phyloP scores from a whole-genome alignment of 257 asterid genomes.

The Salvia rosmarinus region DNA sequence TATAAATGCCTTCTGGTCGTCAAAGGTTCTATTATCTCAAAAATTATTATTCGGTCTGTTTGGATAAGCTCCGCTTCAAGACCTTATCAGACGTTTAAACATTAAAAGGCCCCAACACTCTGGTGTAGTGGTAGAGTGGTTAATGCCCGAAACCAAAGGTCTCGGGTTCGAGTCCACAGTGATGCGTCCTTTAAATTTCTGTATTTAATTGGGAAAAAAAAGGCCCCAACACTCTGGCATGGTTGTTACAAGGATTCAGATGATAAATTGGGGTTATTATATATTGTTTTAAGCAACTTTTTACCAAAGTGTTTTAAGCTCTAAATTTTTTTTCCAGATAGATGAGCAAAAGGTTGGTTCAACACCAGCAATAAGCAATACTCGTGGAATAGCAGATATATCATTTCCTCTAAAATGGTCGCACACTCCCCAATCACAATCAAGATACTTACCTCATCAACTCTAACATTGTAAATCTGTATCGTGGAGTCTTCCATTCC shows the following conservation, averaged over 20 bases:
- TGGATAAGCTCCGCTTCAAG: neutral
- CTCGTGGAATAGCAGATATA: constrained; percentile 6
- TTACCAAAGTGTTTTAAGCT: neutral
- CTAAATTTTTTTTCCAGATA: neutral
- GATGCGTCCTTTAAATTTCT: too few relatives aligned
- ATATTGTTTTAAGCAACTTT: neutral
- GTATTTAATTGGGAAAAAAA: too few relatives aligned
- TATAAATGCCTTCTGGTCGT: neutral
- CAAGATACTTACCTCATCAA: constrained; percentile 74
- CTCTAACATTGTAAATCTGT: constrained; percentile 91
- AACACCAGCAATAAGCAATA: neutral
- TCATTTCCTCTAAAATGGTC: neutral
- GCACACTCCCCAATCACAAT: constrained; percentile 1
- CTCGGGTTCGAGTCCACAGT: too few relatives aligned
- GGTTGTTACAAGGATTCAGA: constrained; percentile 2
- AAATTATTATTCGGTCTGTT: neutral
- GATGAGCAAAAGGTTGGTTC: constrained; percentile 11
- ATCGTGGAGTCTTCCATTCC: constrained; percentile 95
- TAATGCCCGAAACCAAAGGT: too few relatives aligned
- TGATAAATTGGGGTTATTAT: neutral
- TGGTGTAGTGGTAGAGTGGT: too few relatives aligned
- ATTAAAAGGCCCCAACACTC: neutral
- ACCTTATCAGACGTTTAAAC: constrained; percentile 2
- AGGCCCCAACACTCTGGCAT: neutral
- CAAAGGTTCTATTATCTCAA: neutral